Conservation (phyloP, 768 basidiomycete genomes). For the Suillus paluster region DNA sequence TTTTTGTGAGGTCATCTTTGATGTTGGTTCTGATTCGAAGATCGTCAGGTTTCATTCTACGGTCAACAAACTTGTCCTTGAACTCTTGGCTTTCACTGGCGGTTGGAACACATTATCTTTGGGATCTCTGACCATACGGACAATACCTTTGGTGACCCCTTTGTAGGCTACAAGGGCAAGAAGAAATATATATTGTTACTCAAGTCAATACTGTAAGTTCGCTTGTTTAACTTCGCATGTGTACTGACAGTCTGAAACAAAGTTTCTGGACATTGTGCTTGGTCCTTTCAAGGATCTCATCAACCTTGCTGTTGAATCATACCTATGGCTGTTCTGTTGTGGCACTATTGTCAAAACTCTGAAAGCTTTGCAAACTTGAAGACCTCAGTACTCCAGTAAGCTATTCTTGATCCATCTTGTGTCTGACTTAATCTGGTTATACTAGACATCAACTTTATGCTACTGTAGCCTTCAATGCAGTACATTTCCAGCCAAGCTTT, state of each 20-base stretch:
- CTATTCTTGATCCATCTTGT: neutral
- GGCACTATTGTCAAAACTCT: neutral
- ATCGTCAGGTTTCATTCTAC: too few relatives aligned
- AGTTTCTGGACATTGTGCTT: neutral
- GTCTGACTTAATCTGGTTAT: neutral
- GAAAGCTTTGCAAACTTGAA: neutral
- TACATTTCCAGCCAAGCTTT: neutral
- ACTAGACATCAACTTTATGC: neutral
- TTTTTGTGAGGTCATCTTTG: too few relatives aligned
- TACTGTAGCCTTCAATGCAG: constrained; percentile 1
- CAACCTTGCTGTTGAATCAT: neutral
- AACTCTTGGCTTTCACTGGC: neutral
- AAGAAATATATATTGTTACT: neutral
- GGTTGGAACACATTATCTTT: neutral
- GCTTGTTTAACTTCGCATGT: neutral
- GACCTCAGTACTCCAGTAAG: neutral
- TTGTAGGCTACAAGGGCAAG: neutral
- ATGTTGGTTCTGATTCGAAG: too few relatives aligned
- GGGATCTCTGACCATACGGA: constrained; percentile 1
- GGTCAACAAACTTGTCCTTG: neutral
- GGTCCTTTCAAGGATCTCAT: neutral
- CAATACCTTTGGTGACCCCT: neutral
- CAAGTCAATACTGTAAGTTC: neutral
- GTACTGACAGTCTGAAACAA: neutral
- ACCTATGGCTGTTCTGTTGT: too few relatives aligned